These are phyloP conservation scores for Pezicula radicicola DNA, from an alignment of 2,329 filamentous ascomycete species.

Conservation along the genomic window DNA sequence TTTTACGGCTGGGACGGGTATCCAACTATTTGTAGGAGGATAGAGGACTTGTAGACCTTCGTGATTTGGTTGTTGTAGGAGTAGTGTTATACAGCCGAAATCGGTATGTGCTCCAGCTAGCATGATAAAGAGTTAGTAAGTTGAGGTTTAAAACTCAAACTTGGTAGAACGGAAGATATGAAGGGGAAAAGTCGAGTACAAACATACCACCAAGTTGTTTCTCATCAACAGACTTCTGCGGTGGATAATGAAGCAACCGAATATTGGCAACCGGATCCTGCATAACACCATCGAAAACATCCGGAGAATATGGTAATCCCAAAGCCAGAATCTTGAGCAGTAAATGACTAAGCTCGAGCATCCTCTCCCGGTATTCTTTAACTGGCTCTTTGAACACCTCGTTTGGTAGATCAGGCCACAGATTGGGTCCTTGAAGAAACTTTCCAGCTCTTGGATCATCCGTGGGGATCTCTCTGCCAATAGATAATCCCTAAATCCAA, in stretches of 20 bases:
- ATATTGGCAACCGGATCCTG: slow-evolving; percentile 37
- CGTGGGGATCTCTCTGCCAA: slow-evolving; percentile 35
- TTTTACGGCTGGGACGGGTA: slow-evolving; percentile 34
- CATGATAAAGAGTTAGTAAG: background rate
- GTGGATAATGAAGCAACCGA: slow-evolving; percentile 45
- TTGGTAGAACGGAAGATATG: no score
- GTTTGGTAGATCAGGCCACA: slow-evolving; percentile 36
- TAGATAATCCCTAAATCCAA: slow-evolving; percentile 28
- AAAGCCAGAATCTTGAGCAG: slow-evolving; percentile 38
- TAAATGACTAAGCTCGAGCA: slow-evolving; percentile 31
- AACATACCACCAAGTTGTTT: slow-evolving; percentile 3
- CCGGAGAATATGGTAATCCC: slow-evolving; percentile 36
- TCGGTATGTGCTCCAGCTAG: slow-evolving; percentile 46
- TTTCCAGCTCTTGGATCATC: slow-evolving; percentile 30
- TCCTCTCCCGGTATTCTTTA: slow-evolving; percentile 36
- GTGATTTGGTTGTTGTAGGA: slow-evolving; percentile 43
- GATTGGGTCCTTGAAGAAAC: slow-evolving; percentile 37
- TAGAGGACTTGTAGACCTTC: slow-evolving; percentile 48
- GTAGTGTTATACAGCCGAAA: slow-evolving; percentile 48
- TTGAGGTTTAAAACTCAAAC: no score
- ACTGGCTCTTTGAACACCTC: slow-evolving; percentile 31
- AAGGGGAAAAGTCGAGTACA: no score
- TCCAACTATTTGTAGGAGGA: slow-evolving; percentile 36
- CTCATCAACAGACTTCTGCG: slow-evolving; percentile 26
- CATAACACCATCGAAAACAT: slow-evolving; percentile 38